Conservation (phyloP, 805 yeast genomes). For the Metschnikowia drakensbergensis region DNA sequence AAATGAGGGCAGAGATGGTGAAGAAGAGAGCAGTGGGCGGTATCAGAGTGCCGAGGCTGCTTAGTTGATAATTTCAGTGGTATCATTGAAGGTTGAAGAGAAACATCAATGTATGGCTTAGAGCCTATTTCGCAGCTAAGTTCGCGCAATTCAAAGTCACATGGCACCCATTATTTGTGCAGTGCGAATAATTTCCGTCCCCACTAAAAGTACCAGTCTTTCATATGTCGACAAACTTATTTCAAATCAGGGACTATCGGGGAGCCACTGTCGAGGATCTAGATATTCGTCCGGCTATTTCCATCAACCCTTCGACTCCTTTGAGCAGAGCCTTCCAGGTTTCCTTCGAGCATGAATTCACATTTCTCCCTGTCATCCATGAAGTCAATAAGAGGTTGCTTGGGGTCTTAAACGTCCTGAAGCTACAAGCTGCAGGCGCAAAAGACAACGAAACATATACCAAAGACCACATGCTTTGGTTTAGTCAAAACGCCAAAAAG, state of each 20-base stretch:
- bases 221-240: conserved; percentile 13
- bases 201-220: neutral
- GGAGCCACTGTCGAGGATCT: conserved; percentile 59
- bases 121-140: conserved; percentile 2
- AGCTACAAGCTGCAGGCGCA: conserved; percentile 22
- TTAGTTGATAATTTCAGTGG: neutral
- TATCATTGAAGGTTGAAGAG: neutral
- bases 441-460: conserved; percentile 16
- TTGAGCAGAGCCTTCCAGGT: conserved; percentile 50
- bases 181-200: neutral
- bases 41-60: conserved; percentile 18
- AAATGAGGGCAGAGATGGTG: conserved; percentile 35
- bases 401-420: conserved; percentile 48
- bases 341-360: conserved; percentile 53
- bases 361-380: conserved; percentile 51
- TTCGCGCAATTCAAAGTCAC: neutral
- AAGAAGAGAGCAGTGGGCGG: conserved; percentile 10
- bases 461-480: conserved; percentile 41
- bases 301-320: conserved; percentile 47
- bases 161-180: neutral
- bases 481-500: conserved; percentile 33
- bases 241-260: conserved; percentile 37
- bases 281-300: conserved; percentile 54
- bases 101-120: neutral
- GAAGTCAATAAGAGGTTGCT: conserved; percentile 43